Evolutionary conservation across 306 rosid genomes (phyloP), one percentile per base, ranked within the genome.

Genomic region (Prinsepia uniflora): DNA sequence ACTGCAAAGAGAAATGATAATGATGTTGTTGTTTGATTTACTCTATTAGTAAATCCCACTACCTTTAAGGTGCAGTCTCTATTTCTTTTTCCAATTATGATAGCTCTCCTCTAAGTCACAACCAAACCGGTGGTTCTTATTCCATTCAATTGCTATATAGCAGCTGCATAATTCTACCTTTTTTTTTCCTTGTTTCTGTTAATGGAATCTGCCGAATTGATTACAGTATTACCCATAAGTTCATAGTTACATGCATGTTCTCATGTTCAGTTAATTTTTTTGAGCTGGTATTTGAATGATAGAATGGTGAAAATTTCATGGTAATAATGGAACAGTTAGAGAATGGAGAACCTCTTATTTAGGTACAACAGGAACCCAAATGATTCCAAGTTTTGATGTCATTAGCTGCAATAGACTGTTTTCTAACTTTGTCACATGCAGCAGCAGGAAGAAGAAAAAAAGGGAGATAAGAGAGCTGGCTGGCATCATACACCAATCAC

Each of bases 401-500:
- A 24, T 24, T 24, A 24, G 30, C 30, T 24, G 30, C 43, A 34
- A 19, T 18, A 34, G 19, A 19, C 19, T 59, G 64, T 59, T 57
- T 30, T 30, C 36, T 39, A 59, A 30, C 64, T 59, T 62, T 42
- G 5, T 63, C 67, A 42, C 49, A 17, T 42, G 50, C 0, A 30
- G 36, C 36, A 30, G 36, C 36, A 30, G 36, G 36, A 30, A 30
- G 15, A 4, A 58, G 6, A 12, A 61, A 10, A 19, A 19, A 19
- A 22, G 5, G 42, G 5, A 17, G n/a, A 50, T 20, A 15, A 22
- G 8, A 58, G 48, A 34, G 66, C 54, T 54, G 69, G 73, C 50
- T 65, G 80, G 80, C 43, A 80, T 63, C 67, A 55, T 72, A 44
- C 84, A 68, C 56, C 73, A 68, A 81, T 81, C 81, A 77, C 81